Evolutionary conservation across 768 basidiomycete species (phyloP).

Genomic region (Lactarius akahatsu): DNA sequence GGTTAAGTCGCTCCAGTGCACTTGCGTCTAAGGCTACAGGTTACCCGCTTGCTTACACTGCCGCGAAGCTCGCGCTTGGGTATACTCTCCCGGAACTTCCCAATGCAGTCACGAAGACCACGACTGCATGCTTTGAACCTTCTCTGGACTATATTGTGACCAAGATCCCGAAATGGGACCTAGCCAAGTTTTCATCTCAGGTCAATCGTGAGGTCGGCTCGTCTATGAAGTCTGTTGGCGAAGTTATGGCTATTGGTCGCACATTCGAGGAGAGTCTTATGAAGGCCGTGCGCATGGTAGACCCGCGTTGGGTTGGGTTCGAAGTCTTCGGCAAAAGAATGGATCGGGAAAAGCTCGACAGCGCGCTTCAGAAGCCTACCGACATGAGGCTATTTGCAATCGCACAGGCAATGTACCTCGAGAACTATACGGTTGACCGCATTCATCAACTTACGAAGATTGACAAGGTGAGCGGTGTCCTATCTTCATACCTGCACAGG

Average conservation of each 20-base stretch:
- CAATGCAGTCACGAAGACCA: constrained; percentile 98
- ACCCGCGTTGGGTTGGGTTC: constrained; percentile 95
- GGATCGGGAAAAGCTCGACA: constrained; percentile 68
- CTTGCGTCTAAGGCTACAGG: constrained; percentile 98
- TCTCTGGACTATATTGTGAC: constrained; percentile 99
- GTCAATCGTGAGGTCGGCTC: constrained; percentile 95
- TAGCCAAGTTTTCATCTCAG: constrained; percentile 93
- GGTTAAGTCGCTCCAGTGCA: constrained; percentile 83
- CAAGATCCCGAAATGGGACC: constrained; percentile 99
- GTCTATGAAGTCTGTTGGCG: constrained; percentile 98
- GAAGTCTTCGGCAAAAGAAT: constrained; percentile 84
- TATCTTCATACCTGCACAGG: neutral
- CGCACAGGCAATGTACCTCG: constrained; percentile 96
- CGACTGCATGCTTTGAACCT: constrained; percentile 98
- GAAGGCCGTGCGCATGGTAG: constrained; percentile 97
- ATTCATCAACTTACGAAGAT: constrained; percentile 96
- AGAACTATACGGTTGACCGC: constrained; percentile 84
- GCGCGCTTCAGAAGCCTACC: constrained; percentile 77
- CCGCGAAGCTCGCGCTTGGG: constrained; percentile 97
- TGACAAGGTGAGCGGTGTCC: constrained; percentile 65
- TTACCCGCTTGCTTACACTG: constrained; percentile 98
- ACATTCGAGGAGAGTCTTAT: constrained; percentile 99
- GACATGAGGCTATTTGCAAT: constrained; percentile 97
- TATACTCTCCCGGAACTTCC: constrained; percentile 97
- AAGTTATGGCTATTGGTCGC: constrained; percentile 99